Evolutionary conservation across 257 asterid genomes (phyloP), one percentile per base, ranked within the genome.

Genomic region (Nicotiana attenuata): DNA sequence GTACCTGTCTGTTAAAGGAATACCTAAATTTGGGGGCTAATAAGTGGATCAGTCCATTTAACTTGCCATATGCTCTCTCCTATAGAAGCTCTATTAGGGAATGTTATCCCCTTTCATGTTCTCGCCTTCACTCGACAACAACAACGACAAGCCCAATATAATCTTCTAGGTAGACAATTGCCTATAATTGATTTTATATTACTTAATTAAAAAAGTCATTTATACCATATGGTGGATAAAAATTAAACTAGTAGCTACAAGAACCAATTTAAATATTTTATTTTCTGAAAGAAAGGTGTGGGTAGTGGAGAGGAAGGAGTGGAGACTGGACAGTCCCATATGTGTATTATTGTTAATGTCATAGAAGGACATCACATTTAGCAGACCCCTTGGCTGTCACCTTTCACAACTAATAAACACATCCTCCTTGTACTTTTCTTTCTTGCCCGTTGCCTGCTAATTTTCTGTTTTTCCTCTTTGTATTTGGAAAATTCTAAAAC

Each of bases 271-370:
- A 3, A 50, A 41, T 22, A 50, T 53, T 26, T 45, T 19, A 45
- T 20, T 77, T 31, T 14, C 19, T 53, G 15, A 33, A n/a, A 31
- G 24, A 10, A 13, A 38, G 14, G 6, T 68, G 15, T 45, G 17
- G 60, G 65, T 53, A 28, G 1, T 52, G 26, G 13, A 45, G 64
- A 28, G 26, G 53, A 22, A 57, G 29, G 56, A 10, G 60, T 56
- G 63, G 80, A 41, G 28, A 16, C 19, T 56, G 63, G 80, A 59
- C 59, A 45, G 63, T 15, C 55, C 69, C 83, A 81, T 69, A 81
- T 81, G 80, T 81, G 80, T 47, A 81, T 81, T 71, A 81, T 81
- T 71, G 55, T 24, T 10, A 59, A 71, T 81, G 84, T 75, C 80
- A 41, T 33, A 41, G 71, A 81, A 38, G 75, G 84, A 50, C 84